phyloP scores from a whole-genome alignment of 208 protist genomes.

The Porcisia deanei region DNA sequence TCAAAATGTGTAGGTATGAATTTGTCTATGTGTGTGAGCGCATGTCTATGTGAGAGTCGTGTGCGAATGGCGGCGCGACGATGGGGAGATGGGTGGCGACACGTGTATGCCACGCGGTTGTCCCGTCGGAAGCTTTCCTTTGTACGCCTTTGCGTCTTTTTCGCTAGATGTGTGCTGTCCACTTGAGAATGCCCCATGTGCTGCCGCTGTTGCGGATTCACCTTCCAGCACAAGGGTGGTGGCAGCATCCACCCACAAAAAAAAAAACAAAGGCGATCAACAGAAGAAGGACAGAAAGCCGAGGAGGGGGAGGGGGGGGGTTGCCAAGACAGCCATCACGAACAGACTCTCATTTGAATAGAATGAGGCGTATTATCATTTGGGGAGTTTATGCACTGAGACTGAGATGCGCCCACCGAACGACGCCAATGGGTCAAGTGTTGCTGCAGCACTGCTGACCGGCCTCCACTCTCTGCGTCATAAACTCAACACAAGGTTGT shows the following conservation, averaged over 20 bases:
- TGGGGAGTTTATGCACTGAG: neutral
- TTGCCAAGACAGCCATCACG: neutral
- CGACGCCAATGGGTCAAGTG: neutral
- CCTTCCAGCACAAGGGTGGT: no score
- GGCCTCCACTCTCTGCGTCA: neutral
- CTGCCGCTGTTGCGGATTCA: neutral
- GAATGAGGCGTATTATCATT: neutral
- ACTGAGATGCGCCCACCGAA: neutral
- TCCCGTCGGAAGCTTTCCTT: neutral
- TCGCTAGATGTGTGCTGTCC: neutral
- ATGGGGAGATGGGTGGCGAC: neutral
- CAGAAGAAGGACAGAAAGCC: neutral
- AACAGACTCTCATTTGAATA: neutral
- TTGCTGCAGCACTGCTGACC: neutral
- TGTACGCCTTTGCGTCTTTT: neutral
- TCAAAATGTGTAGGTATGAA: neutral
- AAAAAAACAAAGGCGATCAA: no score
- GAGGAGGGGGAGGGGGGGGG: neutral
- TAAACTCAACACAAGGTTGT: neutral
- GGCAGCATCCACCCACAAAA: no score
- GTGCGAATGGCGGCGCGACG: neutral
- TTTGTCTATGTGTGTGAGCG: neutral
- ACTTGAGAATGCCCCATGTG: neutral
- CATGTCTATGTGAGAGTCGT: neutral
- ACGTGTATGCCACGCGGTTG: neutral